Base-by-base conservation (phyloP, 352 stramenopile genomes). In the Pythium coloratum region DNA sequence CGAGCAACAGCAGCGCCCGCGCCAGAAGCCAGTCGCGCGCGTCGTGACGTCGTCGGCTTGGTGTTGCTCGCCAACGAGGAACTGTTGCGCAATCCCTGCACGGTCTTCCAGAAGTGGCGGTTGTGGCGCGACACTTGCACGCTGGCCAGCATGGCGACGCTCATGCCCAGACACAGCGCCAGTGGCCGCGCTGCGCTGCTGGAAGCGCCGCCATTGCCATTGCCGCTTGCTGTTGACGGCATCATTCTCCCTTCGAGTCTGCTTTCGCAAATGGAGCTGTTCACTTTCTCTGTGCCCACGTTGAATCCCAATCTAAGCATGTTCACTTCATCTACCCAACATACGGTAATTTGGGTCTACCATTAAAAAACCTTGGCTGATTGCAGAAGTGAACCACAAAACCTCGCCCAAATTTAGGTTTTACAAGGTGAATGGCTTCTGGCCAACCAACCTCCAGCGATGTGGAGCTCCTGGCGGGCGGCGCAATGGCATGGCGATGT, bases 141-240 rank as follows among this genome's bases (percentile, higher is more conserved):
- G 36, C 82, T 90, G 8, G 85, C 80, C 65, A 93, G 70, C 71
- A 93, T 64, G 28, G 85, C 85, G 46, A 89, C 81, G 30, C 82
- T 78, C 81, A 92, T 82, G 69, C 85, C 83, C 32, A 93, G 64
- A 54, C 77, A 91, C 66, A 91, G 65, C 6, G 73, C 80, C 34
- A 82, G 73, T 12, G 82, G 81, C 33, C 69, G 62, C 12, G 64
- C 42, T 0, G 57, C 47, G 53, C 36, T 46, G 33, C 62, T 69
- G n/a, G 59, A 58, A 28, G 28, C 13, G 51, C 26, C 20, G 26
- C 40, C 16, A 49, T 49, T 49, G 40, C 8, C 40, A 24, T 13
- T 24, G 40, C 40, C 40, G 40, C 40, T 24, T 49, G 6, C 40
- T 49, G 8, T 49, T 49, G 40, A 49, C 40, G 40, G 14, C 40